These are phyloP conservation scores for Zychaea mexicana DNA, from an alignment of 371 early-diverging fungal species.

Conservation along the genomic window DNA sequence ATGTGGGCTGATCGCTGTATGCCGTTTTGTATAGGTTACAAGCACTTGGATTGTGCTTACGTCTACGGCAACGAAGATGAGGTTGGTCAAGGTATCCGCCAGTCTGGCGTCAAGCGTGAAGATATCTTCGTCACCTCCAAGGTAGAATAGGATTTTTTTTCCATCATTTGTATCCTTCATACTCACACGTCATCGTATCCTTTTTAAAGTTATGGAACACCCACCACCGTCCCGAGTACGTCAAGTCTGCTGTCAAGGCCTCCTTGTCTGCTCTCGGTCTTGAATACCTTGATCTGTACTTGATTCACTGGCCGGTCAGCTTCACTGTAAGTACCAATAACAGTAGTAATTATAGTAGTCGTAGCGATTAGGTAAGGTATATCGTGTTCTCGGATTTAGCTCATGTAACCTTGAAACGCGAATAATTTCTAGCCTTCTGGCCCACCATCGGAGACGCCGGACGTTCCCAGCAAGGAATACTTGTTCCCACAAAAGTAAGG, in stretches of 20 bases:
- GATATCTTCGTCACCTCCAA: slow-evolving; percentile 90
- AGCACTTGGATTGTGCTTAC: slow-evolving; percentile 76
- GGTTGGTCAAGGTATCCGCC: slow-evolving; percentile 75
- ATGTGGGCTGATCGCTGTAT: neutral
- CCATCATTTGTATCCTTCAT: neutral
- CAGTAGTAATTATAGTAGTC: too few relatives aligned
- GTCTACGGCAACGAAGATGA: slow-evolving; percentile 84
- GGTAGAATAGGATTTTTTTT: slow-evolving; percentile 1
- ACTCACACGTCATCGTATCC: neutral
- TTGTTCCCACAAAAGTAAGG: slow-evolving; percentile 39
- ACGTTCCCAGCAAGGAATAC: slow-evolving; percentile 33
- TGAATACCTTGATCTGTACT: slow-evolving; percentile 89
- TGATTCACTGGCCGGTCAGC: slow-evolving; percentile 77
- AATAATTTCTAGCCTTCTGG: slow-evolving; percentile 25
- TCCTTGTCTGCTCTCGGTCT: slow-evolving; percentile 75
- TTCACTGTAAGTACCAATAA: slow-evolving; percentile 28
- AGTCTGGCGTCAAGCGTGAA: slow-evolving; percentile 61
- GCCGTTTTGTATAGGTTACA: slow-evolving; percentile 43
- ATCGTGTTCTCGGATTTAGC: neutral
- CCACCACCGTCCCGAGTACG: slow-evolving; percentile 71
- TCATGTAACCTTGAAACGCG: neutral
- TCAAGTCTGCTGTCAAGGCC: slow-evolving; percentile 61
- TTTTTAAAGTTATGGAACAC: slow-evolving; percentile 78
- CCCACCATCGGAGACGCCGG: slow-evolving; percentile 36
- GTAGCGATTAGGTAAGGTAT: too few relatives aligned